Base-by-base conservation (phyloP, 495 filamentous ascomycete species). In the Tetracladium setigerum region DNA sequence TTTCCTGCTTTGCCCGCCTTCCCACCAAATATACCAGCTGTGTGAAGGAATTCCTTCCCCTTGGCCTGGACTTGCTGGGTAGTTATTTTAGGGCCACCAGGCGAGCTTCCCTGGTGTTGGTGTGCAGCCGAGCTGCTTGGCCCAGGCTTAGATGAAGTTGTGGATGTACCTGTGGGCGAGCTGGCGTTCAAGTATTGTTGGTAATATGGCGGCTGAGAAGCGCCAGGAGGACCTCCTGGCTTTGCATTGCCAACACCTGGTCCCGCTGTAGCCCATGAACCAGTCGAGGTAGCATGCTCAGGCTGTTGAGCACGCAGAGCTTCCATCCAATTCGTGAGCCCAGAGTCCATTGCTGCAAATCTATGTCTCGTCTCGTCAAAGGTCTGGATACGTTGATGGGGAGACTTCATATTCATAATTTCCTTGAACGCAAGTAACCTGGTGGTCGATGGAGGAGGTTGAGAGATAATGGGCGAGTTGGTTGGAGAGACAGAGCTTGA, bases 41-140 rank as follows among this genome's bases (percentile, higher is more conserved):
- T 80, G 53, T 91, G 85, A 48, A 95, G 68, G 4, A 95, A 64
- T 44, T 92, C 88, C 61, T 95, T 95, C 55, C 89, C 82, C 67
- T 85, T 86, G 15, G 77, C 71, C 39, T 85, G 82, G 43, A 87
- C 68, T 58, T 81, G 77, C 32, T 67, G 62, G 30, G 45, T 58
- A 14, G 62, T 60, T 12, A 62, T 18, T 49, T 64, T 68, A 8
- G 36, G 33, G 30, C 56, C 49, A 34, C 50, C 49, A 32, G 56
- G 41, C 18, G 60, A 59, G 40, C 57, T 59, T 8, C 59, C 58
- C 41, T 59, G 55, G 41, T 53, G 50, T 13, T 43, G 32, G 17
- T 45, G 43, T n/a, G 10, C 17, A 15, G 50, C 8, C 13, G 39
- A 41, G 30, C 41, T 40, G 14, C 37, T 48, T 55, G 58, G 44